Percentiles rank a stretch among this genome's conserved stretches.
Evolutionary conservation across 2,329 filamentous ascomycete genomes (phyloP).

Genomic region (Fusarium annulatum): DNA sequence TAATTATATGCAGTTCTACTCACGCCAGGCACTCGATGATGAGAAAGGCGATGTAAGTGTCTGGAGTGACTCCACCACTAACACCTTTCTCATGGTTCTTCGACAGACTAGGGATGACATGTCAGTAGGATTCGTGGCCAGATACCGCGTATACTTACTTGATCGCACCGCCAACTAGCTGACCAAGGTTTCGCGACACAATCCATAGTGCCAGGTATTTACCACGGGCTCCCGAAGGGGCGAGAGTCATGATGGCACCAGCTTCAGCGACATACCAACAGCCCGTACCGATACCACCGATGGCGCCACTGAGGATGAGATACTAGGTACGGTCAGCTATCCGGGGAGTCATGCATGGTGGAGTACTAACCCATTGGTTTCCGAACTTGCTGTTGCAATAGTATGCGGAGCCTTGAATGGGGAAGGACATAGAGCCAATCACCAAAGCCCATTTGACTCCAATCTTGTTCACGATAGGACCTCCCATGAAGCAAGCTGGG

Average conservation of each 20-base stretch:
- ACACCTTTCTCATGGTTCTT: conserved; percentile 16
- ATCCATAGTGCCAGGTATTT: conserved; percentile 52
- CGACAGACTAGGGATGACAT: neutral
- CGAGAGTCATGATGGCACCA: conserved; percentile 60
- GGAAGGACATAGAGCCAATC: conserved; percentile 6
- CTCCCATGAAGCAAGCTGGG: conserved; percentile 14
- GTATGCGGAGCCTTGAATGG: neutral
- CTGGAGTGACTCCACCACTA: neutral
- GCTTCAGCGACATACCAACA: conserved; percentile 63
- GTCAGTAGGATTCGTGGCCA: fast-evolving
- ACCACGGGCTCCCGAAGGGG: conserved; percentile 57
- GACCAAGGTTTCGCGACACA: conserved; percentile 1
- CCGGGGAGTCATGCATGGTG: fast-evolving
- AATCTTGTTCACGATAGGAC: conserved; percentile 9
- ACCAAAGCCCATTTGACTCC: conserved; percentile 20
- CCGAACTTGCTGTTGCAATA: conserved; percentile 20
- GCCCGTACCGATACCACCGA: conserved; percentile 49
- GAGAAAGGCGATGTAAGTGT: conserved; percentile 17
- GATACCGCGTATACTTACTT: neutral
- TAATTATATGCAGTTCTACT: neutral
- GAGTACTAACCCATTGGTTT: neutral
- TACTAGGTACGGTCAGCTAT: neutral
- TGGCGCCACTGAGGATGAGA: conserved; percentile 6
- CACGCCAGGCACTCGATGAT: conserved; percentile 15
- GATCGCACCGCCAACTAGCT: conserved; percentile 10